Conservation (phyloP, 805 yeast species). For the Sungouiella blattae region DNA sequence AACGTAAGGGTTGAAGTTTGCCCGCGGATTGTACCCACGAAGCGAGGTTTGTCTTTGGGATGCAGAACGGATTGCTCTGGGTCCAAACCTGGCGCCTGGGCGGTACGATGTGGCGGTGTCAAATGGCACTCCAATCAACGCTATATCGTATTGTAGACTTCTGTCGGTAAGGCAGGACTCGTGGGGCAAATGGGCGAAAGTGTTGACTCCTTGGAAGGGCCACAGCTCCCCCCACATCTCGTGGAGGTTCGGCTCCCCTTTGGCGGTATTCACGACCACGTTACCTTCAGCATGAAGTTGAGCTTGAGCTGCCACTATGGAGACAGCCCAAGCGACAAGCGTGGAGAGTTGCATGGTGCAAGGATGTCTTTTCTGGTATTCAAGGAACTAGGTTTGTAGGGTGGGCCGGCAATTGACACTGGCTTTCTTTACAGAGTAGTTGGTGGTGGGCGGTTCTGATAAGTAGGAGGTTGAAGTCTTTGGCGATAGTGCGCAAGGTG, state of each 20-base stretch:
- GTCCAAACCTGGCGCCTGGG: constrained; percentile 84
- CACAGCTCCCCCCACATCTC: constrained; percentile 71
- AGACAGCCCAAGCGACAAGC: background rate
- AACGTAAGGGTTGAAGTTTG: constrained; percentile 50
- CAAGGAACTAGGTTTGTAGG: too few species aligned
- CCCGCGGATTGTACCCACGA: constrained; percentile 69
- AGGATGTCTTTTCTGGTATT: too few species aligned
- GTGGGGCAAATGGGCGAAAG: constrained; percentile 72
- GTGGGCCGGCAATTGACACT: too few species aligned
- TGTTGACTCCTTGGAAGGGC: constrained; percentile 66
- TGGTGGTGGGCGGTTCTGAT: too few species aligned
- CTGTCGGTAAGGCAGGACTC: constrained; percentile 54
- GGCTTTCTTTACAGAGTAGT: too few species aligned
- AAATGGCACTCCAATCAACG: constrained; percentile 74
- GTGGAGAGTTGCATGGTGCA: background rate
- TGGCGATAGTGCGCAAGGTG: too few species aligned
- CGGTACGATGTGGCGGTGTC: constrained; percentile 80
- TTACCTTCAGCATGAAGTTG: constrained; percentile 4
- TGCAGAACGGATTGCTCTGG: constrained; percentile 63
- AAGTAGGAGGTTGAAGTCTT: too few species aligned
- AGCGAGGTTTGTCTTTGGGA: constrained; percentile 67
- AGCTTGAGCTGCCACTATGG: constrained; percentile 4
- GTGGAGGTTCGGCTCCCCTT: constrained; percentile 31
- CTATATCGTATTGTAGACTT: constrained; percentile 57
- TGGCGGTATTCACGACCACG: constrained; percentile 3